phyloP scores from a whole-genome alignment of 352 stramenopile genomes.

The Pythium scleroteichum region DNA sequence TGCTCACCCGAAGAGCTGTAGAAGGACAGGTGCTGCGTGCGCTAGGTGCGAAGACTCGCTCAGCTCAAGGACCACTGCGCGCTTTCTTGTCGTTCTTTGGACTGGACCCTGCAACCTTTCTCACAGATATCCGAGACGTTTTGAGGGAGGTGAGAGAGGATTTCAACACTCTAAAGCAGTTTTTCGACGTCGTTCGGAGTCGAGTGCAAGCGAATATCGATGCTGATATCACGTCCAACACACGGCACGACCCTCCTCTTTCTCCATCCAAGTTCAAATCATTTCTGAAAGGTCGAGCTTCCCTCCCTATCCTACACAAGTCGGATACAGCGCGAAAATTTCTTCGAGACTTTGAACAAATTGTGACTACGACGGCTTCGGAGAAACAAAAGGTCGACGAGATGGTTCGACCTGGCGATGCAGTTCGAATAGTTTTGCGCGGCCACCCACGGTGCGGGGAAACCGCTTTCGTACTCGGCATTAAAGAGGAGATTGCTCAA shows the following conservation, averaged over 20 bases:
- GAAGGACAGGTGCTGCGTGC: constrained; percentile 65
- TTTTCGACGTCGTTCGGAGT: constrained; percentile 60
- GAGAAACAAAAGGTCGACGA: constrained; percentile 46
- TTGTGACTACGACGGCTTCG: constrained; percentile 39
- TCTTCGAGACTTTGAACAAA: constrained; percentile 57
- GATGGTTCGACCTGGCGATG: constrained; percentile 45
- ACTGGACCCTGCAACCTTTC: constrained; percentile 72
- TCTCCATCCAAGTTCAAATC: constrained; percentile 19
- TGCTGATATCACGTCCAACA: not conserved
- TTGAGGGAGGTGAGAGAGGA: constrained; percentile 71
- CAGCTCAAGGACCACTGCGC: constrained; percentile 62
- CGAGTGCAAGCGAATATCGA: constrained; percentile 44
- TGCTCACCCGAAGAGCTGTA: constrained; percentile 54
- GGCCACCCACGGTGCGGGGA: constrained; percentile 77
- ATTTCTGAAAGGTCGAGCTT: constrained; percentile 12
- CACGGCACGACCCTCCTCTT: not conserved
- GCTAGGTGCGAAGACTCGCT: constrained; percentile 53
- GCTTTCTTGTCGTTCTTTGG: constrained; percentile 76
- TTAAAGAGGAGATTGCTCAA: constrained; percentile 65
- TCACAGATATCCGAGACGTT: constrained; percentile 62
- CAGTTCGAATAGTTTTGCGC: constrained; percentile 72
- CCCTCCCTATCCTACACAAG: constrained; percentile 36
- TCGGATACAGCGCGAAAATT: constrained; percentile 55
- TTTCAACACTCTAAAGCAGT: constrained; percentile 59
- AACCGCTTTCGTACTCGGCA: constrained; percentile 66